Evolutionary conservation across 1,139 yeast genomes (phyloP), one percentile per base, ranked within the genome.

Genomic region (Debaryomyces udenii): DNA sequence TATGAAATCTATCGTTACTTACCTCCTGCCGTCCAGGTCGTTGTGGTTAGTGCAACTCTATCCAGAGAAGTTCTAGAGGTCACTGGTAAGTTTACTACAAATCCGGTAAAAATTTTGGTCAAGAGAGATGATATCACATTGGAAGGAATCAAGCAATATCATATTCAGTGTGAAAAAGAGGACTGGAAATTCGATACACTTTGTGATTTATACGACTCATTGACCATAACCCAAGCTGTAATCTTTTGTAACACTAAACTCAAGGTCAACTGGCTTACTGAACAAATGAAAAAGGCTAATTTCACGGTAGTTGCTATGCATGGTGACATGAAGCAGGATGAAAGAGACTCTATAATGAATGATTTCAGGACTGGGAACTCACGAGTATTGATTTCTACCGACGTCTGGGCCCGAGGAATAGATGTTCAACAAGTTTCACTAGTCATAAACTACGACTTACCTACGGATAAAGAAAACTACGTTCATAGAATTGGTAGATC

Each of bases 401-500:
- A 93, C 63, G 94, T 93, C 34, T 90, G 96, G 96, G 98, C 99
- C 1, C 76, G 98, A 61, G 99, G 99, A 39, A 91, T 91, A 42
- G 98, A 91, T 63, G 98, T 91, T 20, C 99, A 91, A 66, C 97
- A 91, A 60, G 96, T 91, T n/a, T 88, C 96, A 0, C 70, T 91
- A 43, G 99, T 93, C 20, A 86, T 93, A 40, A 93, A 91, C 66
- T 93, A 89, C 64, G 98, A 91, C 61, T 66, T 93, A 49, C 98
- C 98, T 1, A 64, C 71, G 38, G 93, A 86, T 61, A 80, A 81
- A 57, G 98, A 90, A 61, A 91, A 88, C 67, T 91, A 91, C 61
- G 80, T 91, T 47, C 99, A 91, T 64, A 78, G 98, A 59, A 91
- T 93, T 48, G 99, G 97, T 46, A 79, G 97, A 57, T 86, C 96